Evolutionary conservation across 1,139 yeast species (phyloP).

Genomic region (Nakaseomyces nivariensis): DNA sequence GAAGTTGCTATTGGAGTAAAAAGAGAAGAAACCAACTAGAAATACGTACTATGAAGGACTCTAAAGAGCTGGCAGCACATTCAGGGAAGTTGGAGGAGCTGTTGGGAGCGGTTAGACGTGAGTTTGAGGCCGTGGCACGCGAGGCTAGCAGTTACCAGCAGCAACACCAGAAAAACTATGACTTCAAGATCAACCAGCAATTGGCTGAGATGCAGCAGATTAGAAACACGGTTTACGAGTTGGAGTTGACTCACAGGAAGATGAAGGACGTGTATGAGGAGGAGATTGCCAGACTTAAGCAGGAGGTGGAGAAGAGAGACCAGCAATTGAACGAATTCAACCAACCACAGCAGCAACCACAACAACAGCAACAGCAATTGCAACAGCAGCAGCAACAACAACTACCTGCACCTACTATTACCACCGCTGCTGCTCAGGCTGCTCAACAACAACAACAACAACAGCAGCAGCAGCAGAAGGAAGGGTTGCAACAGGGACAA

Average conservation of each 20-base stretch:
- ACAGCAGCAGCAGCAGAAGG: not conserved
- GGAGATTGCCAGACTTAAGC: slow-evolving; percentile 76
- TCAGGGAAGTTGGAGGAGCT: slow-evolving; percentile 41
- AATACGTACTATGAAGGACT: not conserved
- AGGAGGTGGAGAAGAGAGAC: slow-evolving; percentile 73
- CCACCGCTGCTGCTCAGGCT: not conserved
- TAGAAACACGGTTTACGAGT: slow-evolving; percentile 85
- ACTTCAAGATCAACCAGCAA: slow-evolving; percentile 82
- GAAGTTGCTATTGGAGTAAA: too few species aligned
- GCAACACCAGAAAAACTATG: slow-evolving; percentile 83
- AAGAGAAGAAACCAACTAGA: not conserved
- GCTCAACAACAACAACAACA: not conserved
- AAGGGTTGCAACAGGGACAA: not conserved
- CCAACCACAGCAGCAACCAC: slow-evolving; percentile 28
- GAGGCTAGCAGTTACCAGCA: slow-evolving; percentile 83
- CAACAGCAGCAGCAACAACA: slow-evolving; percentile 12
- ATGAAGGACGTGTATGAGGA: slow-evolving; percentile 95
- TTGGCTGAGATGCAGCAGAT: slow-evolving; percentile 92
- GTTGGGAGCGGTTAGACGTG: slow-evolving; percentile 85
- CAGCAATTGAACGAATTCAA: slow-evolving; percentile 39
- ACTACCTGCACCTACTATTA: not conserved
- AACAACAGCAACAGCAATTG: slow-evolving; percentile 8
- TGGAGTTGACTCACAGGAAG: slow-evolving; percentile 88
- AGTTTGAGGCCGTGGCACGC: slow-evolving; percentile 74
- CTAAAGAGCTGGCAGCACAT: not conserved